Percentiles rank a stretch among this genome's conserved stretches.
Conservation (phyloP, 148 eudicot species). For the Selenicereus undatus region DNA sequence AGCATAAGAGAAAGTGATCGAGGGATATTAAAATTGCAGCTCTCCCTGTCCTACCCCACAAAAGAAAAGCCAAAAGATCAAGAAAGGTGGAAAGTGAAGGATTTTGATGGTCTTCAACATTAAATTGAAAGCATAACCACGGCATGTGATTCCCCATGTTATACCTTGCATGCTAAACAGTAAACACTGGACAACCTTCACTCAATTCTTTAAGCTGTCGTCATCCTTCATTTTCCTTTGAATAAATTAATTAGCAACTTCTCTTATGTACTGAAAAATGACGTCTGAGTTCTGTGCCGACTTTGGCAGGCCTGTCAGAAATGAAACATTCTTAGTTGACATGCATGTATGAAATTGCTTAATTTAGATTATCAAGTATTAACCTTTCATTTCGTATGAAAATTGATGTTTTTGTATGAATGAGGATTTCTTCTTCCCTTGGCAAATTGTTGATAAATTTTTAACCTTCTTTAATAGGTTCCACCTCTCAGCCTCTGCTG, state of each 20-base stretch:
- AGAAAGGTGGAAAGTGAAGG: not conserved
- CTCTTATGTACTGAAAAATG: not conserved
- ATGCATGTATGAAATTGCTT: not conserved
- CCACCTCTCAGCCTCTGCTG: slow-evolving; percentile 52
- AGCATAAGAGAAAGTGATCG: no score
- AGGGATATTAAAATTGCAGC: no score
- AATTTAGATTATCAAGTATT: not conserved
- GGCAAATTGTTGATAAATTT: not conserved
- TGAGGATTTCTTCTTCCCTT: not conserved
- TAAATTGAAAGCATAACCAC: not conserved
- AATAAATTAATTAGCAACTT: not conserved
- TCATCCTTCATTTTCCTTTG: not conserved
- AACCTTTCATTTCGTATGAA: not conserved
- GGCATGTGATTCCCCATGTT: not conserved
- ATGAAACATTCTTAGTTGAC: not conserved
- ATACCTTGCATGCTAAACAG: no score
- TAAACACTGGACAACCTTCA: not conserved
- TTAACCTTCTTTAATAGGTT: slow-evolving; percentile 33
- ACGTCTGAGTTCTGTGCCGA: not conserved
- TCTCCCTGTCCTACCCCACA: not conserved
- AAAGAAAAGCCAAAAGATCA: not conserved
- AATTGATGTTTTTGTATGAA: not conserved
- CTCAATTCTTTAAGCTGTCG: not conserved
- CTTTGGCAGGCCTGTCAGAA: not conserved
- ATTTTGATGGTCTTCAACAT: not conserved